phyloP scores from a whole-genome alignment of 2,329 filamentous ascomycete species.

The Rhytidhysteron rufulum region DNA sequence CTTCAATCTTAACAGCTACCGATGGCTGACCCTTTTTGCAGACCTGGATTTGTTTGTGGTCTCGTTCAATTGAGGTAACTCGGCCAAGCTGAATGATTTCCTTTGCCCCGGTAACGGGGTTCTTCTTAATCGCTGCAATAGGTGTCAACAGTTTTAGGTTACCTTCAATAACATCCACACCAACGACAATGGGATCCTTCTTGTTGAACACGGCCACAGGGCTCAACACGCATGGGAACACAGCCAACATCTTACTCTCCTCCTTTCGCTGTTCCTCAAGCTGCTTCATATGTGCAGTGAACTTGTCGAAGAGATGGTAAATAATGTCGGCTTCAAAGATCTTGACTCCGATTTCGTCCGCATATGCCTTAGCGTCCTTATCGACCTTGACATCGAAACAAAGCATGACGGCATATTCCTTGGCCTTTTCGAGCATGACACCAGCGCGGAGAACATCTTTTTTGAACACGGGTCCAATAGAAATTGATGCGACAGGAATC shows the following conservation, averaged over 20 bases:
- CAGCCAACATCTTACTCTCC: conserved; percentile 88
- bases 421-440: conserved; percentile 92
- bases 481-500: conserved; percentile 96
- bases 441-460: conserved; percentile 92
- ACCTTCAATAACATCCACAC: conserved; percentile 93
- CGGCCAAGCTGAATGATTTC: conserved; percentile 82
- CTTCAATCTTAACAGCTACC: conserved; percentile 97
- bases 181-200: conserved; percentile 89
- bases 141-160: conserved; percentile 83
- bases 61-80: conserved; percentile 96
- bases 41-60: conserved; percentile 88
- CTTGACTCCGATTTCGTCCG: conserved; percentile 91
- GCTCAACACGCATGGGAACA: conserved; percentile 91
- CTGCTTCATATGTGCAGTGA: conserved; percentile 89
- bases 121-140: conserved; percentile 79
- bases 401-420: conserved; percentile 97
- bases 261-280: conserved; percentile 91
- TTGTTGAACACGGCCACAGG: conserved; percentile 98
- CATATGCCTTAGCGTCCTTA: conserved; percentile 88
- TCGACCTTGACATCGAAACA: conserved; percentile 99
- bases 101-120: conserved; percentile 73
- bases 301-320: conserved; percentile 95
- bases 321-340: conserved; percentile 99
- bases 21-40: conserved; percentile 98
- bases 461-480: conserved; percentile 96